Percentiles rank a stretch among this genome's conserved stretches.
Evolutionary conservation across 495 filamentous ascomycete genomes (phyloP).

Genomic region (Hyphodiscus hymeniophilus): DNA sequence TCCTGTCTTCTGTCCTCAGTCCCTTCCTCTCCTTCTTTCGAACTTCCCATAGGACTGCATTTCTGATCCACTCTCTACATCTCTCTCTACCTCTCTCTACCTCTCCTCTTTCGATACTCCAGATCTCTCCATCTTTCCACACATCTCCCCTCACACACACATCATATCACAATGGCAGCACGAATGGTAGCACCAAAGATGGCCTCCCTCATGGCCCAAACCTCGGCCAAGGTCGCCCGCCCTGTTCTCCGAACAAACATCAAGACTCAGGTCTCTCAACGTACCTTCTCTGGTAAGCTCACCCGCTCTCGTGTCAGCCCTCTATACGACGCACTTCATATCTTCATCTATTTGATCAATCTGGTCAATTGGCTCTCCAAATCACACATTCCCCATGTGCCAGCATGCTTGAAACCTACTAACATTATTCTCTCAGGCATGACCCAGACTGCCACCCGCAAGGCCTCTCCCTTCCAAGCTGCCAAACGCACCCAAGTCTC

Average conservation of each 20-base stretch:
- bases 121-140: not conserved
- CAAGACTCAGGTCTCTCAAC: constrained; percentile 47
- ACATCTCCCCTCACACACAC: not conserved
- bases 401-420: no score
- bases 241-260: constrained; percentile 54
- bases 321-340: not conserved
- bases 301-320: no score
- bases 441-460: constrained; percentile 23
- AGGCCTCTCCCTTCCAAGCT: constrained; percentile 47
- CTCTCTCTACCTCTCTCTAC: not conserved
- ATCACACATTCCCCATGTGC: no score
- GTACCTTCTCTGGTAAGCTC: constrained; percentile 53
- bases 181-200: constrained; percentile 61
- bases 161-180: constrained; percentile 53
- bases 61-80: not conserved
- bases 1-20: not conserved
- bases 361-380: constrained; percentile 7
- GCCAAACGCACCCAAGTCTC: constrained; percentile 60
- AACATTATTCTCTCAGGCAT: constrained; percentile 18
- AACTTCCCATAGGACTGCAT: not conserved
- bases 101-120: not conserved
- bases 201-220: constrained; percentile 61
- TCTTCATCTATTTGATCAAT: not conserved
- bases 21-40: not conserved
- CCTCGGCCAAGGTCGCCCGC: constrained; percentile 56